Percentiles rank a stretch among this genome's conserved stretches.
Evolutionary conservation across 2,329 filamentous ascomycete genomes (phyloP).

Genomic region (Monilinia aucupariae): DNA sequence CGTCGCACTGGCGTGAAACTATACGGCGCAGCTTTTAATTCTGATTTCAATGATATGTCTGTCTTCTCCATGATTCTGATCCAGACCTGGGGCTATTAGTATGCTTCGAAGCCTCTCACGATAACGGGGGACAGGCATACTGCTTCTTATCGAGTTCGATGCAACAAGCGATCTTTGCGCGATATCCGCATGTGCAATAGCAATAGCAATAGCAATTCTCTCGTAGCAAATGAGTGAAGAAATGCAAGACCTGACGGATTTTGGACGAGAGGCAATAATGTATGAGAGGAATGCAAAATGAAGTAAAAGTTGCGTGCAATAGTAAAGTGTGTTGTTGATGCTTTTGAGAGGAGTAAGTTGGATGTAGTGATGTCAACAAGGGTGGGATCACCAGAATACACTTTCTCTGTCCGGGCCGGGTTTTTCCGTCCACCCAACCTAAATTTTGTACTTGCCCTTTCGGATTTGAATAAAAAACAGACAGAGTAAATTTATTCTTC

Average conservation of each 20-base stretch:
- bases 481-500: constrained; percentile 9
- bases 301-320: constrained; percentile 2
- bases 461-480: neutral
- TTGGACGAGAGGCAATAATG: neutral
- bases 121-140: neutral
- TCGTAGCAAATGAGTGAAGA: constrained; percentile 16
- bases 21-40: constrained; percentile 13
- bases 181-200: neutral
- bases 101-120: neutral
- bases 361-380: constrained; percentile 6
- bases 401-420: neutral
- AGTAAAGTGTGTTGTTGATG: neutral
- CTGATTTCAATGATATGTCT: neutral
- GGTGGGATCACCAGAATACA: neutral
- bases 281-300: neutral
- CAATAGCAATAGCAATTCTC: neutral
- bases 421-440: constrained; percentile 5
- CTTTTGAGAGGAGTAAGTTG: neutral
- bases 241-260: neutral
- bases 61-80: constrained; percentile 16
- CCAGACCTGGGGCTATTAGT: neutral
- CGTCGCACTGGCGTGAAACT: constrained; percentile 32
- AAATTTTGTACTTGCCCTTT: constrained; percentile 12
- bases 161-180: neutral
- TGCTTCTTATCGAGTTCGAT: neutral